Evolutionary conservation across 345 rosid genomes (phyloP), one percentile per base, ranked within the genome.

Genomic region (Firmiana major): DNA sequence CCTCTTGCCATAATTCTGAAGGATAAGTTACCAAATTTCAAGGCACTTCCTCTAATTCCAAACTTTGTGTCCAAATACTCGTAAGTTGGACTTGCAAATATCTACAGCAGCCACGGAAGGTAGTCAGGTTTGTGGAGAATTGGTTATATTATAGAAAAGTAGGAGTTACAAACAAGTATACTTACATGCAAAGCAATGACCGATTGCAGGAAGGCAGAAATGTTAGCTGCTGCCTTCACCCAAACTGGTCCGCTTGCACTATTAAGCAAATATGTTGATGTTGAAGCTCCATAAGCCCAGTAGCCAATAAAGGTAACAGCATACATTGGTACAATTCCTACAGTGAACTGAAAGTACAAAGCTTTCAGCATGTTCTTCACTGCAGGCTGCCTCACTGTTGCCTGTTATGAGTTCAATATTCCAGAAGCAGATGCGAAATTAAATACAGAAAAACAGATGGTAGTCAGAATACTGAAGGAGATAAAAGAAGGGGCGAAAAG

Each of bases 241-340:
- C 98, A 93, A 65, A 85, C 84, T 2, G 97, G 97, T 36, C 99
- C 99, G 24, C 16, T 86, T 63, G 86, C 89, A 1, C 84, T 92
- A 78, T 84, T 91, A 55, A 96, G 95, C 79, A 96, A 76, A 77
- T 93, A 93, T 7, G 93, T 75, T 0, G 94, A 74, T 11, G 98
- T 87, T 12, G 90, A 82, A 67, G 92, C 78, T n/a, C 99, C 99
- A 34, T 96, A 96, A 3, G 99, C 99, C 99, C 99, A 96, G 53
- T 96, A 96, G 19, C 98, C 99, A 0, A 88, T 78, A 49, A 90
- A 90, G 6, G 94, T 81, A 73, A 93, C 92, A 0, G 90, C 89
- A 67, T 82, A 92, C 91, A 96, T 77, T 0, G 98, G 98, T 40
- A 93, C 45, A 70, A 87, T 84, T 71, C 99, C 99, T 0, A 84